Evolutionary conservation across 805 yeast genomes (phyloP), one percentile per base, ranked within the genome.

Genomic region (Candida ipomoeae): DNA sequence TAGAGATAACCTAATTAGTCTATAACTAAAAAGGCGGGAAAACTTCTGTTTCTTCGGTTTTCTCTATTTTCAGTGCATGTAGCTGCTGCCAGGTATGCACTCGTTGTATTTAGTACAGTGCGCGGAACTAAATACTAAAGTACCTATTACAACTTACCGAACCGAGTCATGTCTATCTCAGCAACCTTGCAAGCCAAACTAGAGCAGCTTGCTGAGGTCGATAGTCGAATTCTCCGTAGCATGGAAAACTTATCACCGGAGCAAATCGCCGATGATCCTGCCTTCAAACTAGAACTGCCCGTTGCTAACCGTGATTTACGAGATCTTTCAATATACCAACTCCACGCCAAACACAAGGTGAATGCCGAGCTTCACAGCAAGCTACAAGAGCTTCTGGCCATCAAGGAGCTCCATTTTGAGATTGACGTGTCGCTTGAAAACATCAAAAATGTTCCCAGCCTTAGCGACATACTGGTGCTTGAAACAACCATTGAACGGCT

Each of bases 361-460:
- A 42, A 51, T 10, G 55, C 56, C 13, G 48, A 46, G 14, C 49
- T 52, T 3, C 49, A 57, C 13, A 37, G 37, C 8, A 51, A 54
- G 20, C 58, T 70, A 42, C 60, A 65, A 33, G 61, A 55, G 17
- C 55, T 68, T 5, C 64, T 69, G 68, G 56, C 62, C 13, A 52
- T 66, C 15, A 63, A 61, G 29, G 65, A 63, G 17, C 52, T 66
- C n/a, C 46, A 63, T 14, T 48, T 52, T 14, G 70, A 68, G 48
- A 62, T 61, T 5, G 56, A 55, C 20, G 48, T 45, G 18, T 46
- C 54, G 7, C 50, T 64, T 2, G 58, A 52, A n/a, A 49, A 29
- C 34, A 15, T 40, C 23, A 55, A 11, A 26, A 40, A 8, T 56
- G 44, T 14, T 50, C 39, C 21, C 8, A 34, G 45, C 31, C 33